These are phyloP conservation scores for Lycium barbarum DNA, from an alignment of 257 asterid genomes.

Conservation along the genomic window DNA sequence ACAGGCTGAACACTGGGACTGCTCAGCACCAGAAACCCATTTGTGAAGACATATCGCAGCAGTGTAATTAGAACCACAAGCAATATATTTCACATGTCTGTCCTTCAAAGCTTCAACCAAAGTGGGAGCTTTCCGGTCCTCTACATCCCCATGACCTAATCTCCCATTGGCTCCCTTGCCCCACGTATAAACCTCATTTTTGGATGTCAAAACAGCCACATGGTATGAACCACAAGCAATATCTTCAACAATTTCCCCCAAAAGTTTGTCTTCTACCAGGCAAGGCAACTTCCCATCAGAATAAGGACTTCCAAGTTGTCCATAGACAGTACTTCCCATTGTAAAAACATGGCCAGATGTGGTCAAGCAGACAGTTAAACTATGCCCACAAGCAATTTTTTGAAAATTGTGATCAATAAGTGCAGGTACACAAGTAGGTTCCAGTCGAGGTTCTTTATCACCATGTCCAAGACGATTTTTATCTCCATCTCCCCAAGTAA, in stretches of 20 bases:
- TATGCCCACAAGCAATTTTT: constrained; percentile 87
- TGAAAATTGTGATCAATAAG: constrained; percentile 86
- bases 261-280: constrained; percentile 73
- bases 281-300: constrained; percentile 87
- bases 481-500: constrained; percentile 99
- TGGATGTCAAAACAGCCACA: constrained; percentile 78
- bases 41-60: constrained; percentile 86
- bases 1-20: constrained; percentile 93
- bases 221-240: constrained; percentile 89
- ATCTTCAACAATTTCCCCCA: constrained; percentile 72
- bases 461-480: constrained; percentile 95
- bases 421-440: constrained; percentile 91
- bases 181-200: constrained; percentile 91
- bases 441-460: constrained; percentile 82
- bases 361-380: constrained; percentile 81
- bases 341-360: constrained; percentile 82
- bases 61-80: constrained; percentile 92
- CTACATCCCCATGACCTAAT: constrained; percentile 92
- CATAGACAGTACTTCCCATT: constrained; percentile 92
- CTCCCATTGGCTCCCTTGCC: constrained; percentile 97
- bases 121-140: constrained; percentile 80
- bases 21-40: constrained; percentile 94
- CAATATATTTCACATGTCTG: constrained; percentile 78
- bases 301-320: constrained; percentile 86
- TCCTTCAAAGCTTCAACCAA: constrained; percentile 84